These are phyloP conservation scores for Nelumbo lutea DNA, from an alignment of 164 flowering plant genomes.

Conservation along the genomic window DNA sequence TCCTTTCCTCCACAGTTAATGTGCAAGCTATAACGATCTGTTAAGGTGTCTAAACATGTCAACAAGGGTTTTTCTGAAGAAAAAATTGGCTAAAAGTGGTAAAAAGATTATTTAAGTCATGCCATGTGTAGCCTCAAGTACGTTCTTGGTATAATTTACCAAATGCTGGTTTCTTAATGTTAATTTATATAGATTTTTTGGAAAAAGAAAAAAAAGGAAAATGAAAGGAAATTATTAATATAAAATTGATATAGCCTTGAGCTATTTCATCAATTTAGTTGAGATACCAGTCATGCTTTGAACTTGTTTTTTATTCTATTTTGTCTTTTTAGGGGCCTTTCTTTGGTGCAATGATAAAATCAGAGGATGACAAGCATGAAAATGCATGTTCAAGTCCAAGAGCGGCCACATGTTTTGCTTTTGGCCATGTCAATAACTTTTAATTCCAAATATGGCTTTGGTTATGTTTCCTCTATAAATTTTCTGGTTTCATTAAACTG, in stretches of 20 bases:
- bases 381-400: too few species aligned
- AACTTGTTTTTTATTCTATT: too few species aligned
- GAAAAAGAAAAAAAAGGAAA: not conserved
- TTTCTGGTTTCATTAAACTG: not conserved
- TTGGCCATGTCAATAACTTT: not conserved
- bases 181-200: not conserved
- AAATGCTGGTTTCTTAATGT: not conserved
- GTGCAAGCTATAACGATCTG: conserved; percentile 49
- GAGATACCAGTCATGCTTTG: too few species aligned
- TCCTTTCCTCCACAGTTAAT: conserved; percentile 75
- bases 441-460: not conserved
- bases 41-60: not conserved
- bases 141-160: not conserved
- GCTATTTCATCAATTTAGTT: not conserved
- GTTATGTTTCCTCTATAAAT: not conserved
- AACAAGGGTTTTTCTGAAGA: not conserved
- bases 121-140: not conserved
- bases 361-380: too few species aligned
- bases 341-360: too few species aligned
- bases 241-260: too few species aligned
- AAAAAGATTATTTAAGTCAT: not conserved
- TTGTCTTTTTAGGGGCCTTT: too few species aligned
- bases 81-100: too few species aligned
- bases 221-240: not conserved
- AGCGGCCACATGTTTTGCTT: too few species aligned